A percentile compares a stretch with the other conserved stretches of the same genome.
phyloP scores from a whole-genome alignment of 1,284 basidiomycete species.

The Laetiporus sulphureus region DNA sequence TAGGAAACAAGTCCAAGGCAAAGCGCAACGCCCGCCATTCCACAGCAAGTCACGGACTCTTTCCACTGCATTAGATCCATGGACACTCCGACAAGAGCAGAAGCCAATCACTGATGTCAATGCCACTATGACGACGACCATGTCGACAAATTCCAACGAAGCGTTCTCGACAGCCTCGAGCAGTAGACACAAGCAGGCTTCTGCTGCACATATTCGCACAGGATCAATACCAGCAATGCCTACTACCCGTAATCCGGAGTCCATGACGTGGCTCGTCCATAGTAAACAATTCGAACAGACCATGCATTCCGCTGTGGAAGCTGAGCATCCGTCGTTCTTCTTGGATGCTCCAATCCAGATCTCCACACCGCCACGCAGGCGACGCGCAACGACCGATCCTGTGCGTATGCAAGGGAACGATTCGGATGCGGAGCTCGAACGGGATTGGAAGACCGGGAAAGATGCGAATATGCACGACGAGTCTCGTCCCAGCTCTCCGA shows the following conservation, averaged over 20 bases:
- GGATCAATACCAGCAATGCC: conserved; percentile 20
- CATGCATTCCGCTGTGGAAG: no score
- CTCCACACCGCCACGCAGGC: conserved; percentile 26
- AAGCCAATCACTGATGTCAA: neutral
- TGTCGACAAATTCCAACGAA: neutral
- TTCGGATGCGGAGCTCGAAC: neutral
- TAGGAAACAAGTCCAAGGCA: conserved; percentile 11
- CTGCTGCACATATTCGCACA: conserved; percentile 18
- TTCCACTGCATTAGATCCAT: conserved; percentile 21
- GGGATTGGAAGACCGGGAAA: conserved; percentile 5
- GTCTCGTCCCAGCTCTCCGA: conserved; percentile 13
- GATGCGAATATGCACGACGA: conserved; percentile 17
- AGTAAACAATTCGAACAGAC: no score
- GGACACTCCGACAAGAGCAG: conserved; percentile 9
- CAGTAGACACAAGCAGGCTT: neutral
- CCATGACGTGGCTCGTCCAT: conserved; percentile 26
- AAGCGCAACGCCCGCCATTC: conserved; percentile 11
- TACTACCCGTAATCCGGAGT: conserved; percentile 15
- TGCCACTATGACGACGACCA: neutral
- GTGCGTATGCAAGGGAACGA: conserved; percentile 12
- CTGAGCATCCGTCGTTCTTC: conserved; percentile 24
- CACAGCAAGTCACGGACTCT: conserved; percentile 29
- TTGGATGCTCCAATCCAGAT: conserved; percentile 23
- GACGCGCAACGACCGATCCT: conserved; percentile 13
- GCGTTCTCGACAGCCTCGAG: neutral